Base-by-base conservation (phyloP, 2,329 filamentous ascomycete genomes). In the Metarhizium brunneum region DNA sequence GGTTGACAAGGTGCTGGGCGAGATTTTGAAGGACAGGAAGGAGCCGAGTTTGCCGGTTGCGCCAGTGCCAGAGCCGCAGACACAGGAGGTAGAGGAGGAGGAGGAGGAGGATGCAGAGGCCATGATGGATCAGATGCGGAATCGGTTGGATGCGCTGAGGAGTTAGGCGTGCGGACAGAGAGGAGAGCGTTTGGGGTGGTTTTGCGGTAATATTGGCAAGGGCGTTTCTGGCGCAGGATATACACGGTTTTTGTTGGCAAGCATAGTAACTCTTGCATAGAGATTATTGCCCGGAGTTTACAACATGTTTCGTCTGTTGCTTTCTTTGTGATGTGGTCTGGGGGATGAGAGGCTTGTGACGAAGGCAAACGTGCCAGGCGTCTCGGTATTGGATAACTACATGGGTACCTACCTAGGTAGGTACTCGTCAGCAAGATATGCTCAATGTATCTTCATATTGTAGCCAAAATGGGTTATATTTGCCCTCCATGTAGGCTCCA, bases 51-150 rank as follows among this genome's bases (percentile, higher is more conserved):
- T 80, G 61, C 79, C 79, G 6, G 78, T 74, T 8, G 77, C 80
- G 55, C 82, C 84, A n/a, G 71, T 81, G 36, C 70, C 74, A 47
- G 77, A 78, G 61, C 76, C 81, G 32, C 77, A 80, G 59, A 76
- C 77, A 63, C 75, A 77, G 29, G 32, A 35, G 32, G 32, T 8
- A 4, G 77, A 77, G 58, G 79, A 77, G 70, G 86, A 81, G 62
- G 88, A 90, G 58, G 89, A 95, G 65, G 87, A 92, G 67, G 88
- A 94, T 64, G 85, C 90, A 59, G 91, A 96, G 71, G 90, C 88
- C 50, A 90, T 94, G 76, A 83, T 97, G 74, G 87, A 91, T 64
- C 88, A 95, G 76, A 97, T 97, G 94, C 80, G 92, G 68, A 91
- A 91, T 63, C 80, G 92, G 50, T 71, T 99, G 63, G 90, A 97